Conservation (phyloP, 2,329 filamentous ascomycete species). For the Fusarium heterosporum region DNA sequence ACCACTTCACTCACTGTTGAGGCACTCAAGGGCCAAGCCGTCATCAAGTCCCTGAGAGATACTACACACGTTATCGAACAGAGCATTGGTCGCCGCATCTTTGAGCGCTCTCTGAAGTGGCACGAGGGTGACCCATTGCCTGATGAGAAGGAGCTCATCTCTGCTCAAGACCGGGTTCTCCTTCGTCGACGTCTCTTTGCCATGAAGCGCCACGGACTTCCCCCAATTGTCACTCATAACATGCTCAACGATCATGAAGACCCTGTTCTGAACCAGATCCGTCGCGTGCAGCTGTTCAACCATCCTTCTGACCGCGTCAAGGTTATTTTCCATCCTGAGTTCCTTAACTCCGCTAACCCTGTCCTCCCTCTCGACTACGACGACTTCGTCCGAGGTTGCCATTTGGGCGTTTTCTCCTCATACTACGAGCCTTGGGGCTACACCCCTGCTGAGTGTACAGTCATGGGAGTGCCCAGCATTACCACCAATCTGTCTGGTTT, state of each 20-base stretch:
- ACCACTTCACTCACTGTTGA: constrained; percentile 95
- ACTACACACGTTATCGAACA: constrained; percentile 93
- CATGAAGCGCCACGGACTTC: constrained; percentile 92
- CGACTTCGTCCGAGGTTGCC: constrained; percentile 96
- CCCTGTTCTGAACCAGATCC: constrained; percentile 94
- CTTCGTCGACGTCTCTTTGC: constrained; percentile 92
- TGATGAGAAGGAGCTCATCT: constrained; percentile 96
- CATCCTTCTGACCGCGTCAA: constrained; percentile 95
- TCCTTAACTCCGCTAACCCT: constrained; percentile 94
- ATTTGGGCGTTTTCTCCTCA: constrained; percentile 94
- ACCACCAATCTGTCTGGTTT: constrained; percentile 98
- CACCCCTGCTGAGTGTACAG: constrained; percentile 96
- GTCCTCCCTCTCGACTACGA: constrained; percentile 97
- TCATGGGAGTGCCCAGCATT: constrained; percentile 98
- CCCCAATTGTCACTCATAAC: constrained; percentile 98
- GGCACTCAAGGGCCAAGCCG: constrained; percentile 94
- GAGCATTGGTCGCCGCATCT: constrained; percentile 92
- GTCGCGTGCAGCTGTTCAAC: constrained; percentile 97
- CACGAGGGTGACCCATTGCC: constrained; percentile 93
- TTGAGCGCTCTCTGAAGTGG: constrained; percentile 94
- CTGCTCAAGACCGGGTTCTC: constrained; percentile 89
- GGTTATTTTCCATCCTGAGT: constrained; percentile 97
- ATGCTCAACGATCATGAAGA: constrained; percentile 96
- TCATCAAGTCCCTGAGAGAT: constrained; percentile 95
- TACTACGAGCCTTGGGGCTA: constrained; percentile 99